Evolutionary conservation across 2,329 filamentous ascomycete genomes (phyloP), one percentile per base, ranked within the genome.

Genomic region (Lachnellula occidentalis): DNA sequence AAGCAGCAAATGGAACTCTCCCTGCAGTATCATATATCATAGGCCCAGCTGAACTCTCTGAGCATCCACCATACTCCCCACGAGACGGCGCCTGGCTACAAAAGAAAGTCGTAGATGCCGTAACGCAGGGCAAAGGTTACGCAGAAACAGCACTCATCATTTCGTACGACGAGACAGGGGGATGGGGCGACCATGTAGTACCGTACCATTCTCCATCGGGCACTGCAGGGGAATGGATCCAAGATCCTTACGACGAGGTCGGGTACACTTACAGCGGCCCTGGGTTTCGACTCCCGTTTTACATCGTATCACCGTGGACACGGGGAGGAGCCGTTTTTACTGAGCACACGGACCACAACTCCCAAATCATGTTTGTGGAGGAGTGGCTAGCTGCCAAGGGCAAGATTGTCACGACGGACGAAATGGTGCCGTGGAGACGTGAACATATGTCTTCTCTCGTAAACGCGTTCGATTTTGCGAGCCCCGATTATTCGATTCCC

Each of bases 11-110:
- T 45, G 78, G 79, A 3, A 77, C 72, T 1, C 71, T 82, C 0
- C 79, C 79, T 0, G 73, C 74, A 51, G 65, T 82, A 41, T 76
- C 73, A 43, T 79, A 76, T 63, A 76, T 80, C 34, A 71, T 78
- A 58, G 70, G 75, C 4, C 78, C 77, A 0, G 67, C 70, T 8
- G 74, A 80, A 56, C 67, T 81, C 4, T 78, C 76, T 0, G 79
- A 82, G 63, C 78, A 81, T 61, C 73, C 77, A 2, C 77, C 78
- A 0, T 80, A 76, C 60, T 71, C 72, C 42, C 78, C 79, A 1
- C 74, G 72, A 55, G 78, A 81, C 54, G 79, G 78, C 14, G 78
- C 72, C 4, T 82, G 78, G 77, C 68, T 82, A 36, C 76, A 81
- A 62, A 74, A 77, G 62, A 69, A 77, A 61, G 70, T 82, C 5